Percentiles rank a stretch among this genome's conserved stretches.
phyloP scores from a whole-genome alignment of 441 rosid genomes.

The Brassica hybrid region DNA sequence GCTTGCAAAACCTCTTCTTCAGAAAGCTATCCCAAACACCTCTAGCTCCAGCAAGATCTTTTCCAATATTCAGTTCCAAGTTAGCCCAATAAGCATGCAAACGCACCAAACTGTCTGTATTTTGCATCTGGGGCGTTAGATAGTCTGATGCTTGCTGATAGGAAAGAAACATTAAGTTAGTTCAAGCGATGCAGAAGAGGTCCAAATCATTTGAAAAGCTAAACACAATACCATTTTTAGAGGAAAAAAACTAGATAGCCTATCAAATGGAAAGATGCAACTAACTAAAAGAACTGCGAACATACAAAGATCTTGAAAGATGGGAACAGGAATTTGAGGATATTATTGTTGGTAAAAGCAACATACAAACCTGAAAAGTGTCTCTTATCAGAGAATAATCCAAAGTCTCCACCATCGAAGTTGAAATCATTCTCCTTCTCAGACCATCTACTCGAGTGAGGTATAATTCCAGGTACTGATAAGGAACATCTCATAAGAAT shows the following conservation, averaged over 20 bases:
- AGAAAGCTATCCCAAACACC: constrained; percentile 91
- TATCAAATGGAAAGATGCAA: constrained; percentile 20
- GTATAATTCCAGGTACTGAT: constrained; percentile 84
- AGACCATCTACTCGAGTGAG: constrained; percentile 88
- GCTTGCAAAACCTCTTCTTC: constrained; percentile 67
- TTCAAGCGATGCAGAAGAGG: constrained; percentile 21
- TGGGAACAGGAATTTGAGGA: constrained; percentile 10
- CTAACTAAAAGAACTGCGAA: constrained; percentile 8
- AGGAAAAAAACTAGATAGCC: neutral
- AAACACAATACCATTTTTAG: neutral
- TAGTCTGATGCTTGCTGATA: constrained; percentile 89
- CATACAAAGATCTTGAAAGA: constrained; percentile 25
- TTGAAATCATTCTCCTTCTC: constrained; percentile 71
- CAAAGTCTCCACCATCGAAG: constrained; percentile 54
- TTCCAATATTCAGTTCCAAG: constrained; percentile 74
- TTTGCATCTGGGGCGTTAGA: constrained; percentile 74
- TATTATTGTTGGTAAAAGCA: constrained; percentile 25
- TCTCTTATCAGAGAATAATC: constrained; percentile 71
- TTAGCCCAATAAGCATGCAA: constrained; percentile 87
- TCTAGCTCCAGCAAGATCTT: constrained; percentile 73
- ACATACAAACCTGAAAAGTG: constrained; percentile 73
- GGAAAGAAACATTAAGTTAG: constrained; percentile 37
- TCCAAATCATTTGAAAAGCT: constrained; percentile 14
- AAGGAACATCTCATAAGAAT: constrained; percentile 34
- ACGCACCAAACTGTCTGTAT: constrained; percentile 60